A percentile compares a stretch with the other conserved stretches of the same genome.
phyloP scores from a whole-genome alignment of 2,329 filamentous ascomycete genomes.

The Diatrype stigma region DNA sequence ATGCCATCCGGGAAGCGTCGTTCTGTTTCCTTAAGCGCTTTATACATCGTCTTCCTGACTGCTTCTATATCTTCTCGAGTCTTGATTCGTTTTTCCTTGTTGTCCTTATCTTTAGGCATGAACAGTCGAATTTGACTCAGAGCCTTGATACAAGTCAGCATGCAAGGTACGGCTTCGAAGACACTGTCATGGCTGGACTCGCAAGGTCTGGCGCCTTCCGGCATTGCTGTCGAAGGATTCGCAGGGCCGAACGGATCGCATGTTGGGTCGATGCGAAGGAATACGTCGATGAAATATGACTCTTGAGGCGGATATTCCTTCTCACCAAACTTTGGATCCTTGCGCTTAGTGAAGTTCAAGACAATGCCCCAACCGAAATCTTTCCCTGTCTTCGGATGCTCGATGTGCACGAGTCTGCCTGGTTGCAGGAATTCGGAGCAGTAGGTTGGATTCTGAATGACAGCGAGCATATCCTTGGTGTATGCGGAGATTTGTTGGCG shows the following conservation, averaged over 20 bases:
- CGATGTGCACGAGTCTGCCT: slow-evolving; percentile 84
- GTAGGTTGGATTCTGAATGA: slow-evolving; percentile 89
- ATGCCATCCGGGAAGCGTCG: slow-evolving; percentile 90
- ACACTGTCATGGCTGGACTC: slow-evolving; percentile 60
- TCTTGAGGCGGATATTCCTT: slow-evolving; percentile 71
- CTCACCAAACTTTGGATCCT: slow-evolving; percentile 60
- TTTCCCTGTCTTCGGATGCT: slow-evolving; percentile 60
- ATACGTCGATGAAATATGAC: slow-evolving; percentile 76
- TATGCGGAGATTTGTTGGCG: slow-evolving; percentile 80
- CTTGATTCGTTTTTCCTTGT: slow-evolving; percentile 57
- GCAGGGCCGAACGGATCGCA: slow-evolving; percentile 41
- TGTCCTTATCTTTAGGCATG: slow-evolving; percentile 46
- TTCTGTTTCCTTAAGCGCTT: slow-evolving; percentile 71
- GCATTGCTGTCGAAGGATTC: slow-evolving; percentile 44
- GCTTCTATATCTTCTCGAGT: slow-evolving; percentile 61
- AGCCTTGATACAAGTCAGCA: slow-evolving; percentile 79
- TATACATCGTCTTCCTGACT: slow-evolving; percentile 63
- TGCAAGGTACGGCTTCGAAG: slow-evolving; percentile 80
- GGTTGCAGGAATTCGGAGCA: slow-evolving; percentile 79
- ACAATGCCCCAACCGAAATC: slow-evolving; percentile 97
- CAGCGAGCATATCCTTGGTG: slow-evolving; percentile 81
- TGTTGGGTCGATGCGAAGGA: slow-evolving; percentile 57
- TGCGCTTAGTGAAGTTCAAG: slow-evolving; percentile 66
- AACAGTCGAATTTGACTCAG: slow-evolving; percentile 82
- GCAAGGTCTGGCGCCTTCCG: slow-evolving; percentile 61